A percentile compares a stretch with the other conserved stretches of the same genome.
Conservation (phyloP, 352 stramenopile genomes). For the Globisporangium iwayamae region DNA sequence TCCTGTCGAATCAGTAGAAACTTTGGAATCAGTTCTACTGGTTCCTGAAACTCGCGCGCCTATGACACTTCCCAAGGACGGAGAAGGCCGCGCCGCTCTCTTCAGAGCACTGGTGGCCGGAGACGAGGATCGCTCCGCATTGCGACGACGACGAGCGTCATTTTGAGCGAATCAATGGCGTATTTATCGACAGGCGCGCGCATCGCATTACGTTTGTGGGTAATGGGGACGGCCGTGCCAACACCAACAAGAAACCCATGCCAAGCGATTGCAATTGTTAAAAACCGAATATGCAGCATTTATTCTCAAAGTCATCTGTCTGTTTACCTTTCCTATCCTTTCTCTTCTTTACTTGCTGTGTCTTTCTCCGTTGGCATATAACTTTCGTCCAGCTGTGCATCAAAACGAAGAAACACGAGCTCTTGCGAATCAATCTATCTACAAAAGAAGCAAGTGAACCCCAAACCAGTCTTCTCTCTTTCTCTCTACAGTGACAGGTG, state of each 20-base stretch:
- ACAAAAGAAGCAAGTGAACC: neutral
- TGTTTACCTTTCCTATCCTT: neutral
- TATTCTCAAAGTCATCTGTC: neutral
- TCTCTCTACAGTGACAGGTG: neutral
- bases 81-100: neutral
- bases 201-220: too few relatives aligned
- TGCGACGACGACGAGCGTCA: neutral
- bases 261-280: too few relatives aligned
- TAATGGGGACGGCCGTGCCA: too few relatives aligned
- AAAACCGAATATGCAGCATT: slow-evolving; percentile 5
- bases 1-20: neutral
- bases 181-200: slow-evolving; percentile 1
- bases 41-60: neutral
- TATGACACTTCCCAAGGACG: neutral
- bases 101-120: slow-evolving; percentile 2
- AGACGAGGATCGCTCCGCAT: neutral
- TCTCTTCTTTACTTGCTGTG: neutral
- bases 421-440: neutral
- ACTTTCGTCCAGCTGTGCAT: slow-evolving; percentile 1
- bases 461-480: neutral
- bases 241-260: neutral
- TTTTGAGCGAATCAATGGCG: neutral
- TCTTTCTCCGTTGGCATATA: neutral
- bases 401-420: neutral
- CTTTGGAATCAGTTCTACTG: too few relatives aligned